Conservation (phyloP, 805 yeast species). For the Zygosaccharomyces gambellarensis region DNA sequence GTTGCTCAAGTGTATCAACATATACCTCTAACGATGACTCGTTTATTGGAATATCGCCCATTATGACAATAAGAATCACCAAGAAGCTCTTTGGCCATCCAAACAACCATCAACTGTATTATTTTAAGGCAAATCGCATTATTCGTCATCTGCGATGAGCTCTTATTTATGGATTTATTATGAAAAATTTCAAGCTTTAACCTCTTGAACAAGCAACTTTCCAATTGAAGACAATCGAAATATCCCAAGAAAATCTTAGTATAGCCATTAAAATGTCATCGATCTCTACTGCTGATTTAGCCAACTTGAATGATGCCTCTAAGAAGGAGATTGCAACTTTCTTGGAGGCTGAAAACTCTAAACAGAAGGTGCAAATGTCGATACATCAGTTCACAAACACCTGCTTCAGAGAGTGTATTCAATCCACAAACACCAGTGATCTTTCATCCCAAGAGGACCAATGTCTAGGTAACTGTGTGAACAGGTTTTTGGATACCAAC, state of each 20-base stretch:
- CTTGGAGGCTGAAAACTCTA: constrained; percentile 77
- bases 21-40: constrained; percentile 17
- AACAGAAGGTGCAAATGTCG: constrained; percentile 80
- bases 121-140: neutral
- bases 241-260: neutral
- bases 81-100: neutral
- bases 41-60: neutral
- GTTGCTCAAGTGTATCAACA: constrained; percentile 19
- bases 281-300: constrained; percentile 39
- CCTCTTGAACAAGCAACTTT: neutral
- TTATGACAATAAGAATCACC: neutral
- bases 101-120: neutral
- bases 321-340: constrained; percentile 70
- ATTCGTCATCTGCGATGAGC: neutral
- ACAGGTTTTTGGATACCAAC: constrained; percentile 82
- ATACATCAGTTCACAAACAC: constrained; percentile 84
- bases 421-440: constrained; percentile 41
- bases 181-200: neutral
- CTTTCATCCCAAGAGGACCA: constrained; percentile 57
- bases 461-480: constrained; percentile 77
- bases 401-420: constrained; percentile 85
- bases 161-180: neutral
- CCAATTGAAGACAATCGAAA: neutral
- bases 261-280: constrained; percentile 28
- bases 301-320: constrained; percentile 58